Evolutionary conservation across 306 rosid genomes (phyloP).

Genomic region (Styphnolobium japonicum): DNA sequence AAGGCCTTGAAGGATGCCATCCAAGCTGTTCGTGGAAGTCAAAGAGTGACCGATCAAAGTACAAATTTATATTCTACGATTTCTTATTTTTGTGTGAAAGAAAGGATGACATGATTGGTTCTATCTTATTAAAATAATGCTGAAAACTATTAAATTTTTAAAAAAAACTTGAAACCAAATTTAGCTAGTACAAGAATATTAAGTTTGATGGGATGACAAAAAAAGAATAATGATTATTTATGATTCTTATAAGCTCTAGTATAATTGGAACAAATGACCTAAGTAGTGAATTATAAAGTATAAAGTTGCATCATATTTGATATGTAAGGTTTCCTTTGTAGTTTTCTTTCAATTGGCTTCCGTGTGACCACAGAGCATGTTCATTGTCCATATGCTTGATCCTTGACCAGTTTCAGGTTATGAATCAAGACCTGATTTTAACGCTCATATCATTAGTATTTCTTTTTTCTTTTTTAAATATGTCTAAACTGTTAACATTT

Average conservation of each 20-base stretch:
- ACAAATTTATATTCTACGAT: constrained; percentile 22
- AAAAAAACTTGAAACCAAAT: neutral
- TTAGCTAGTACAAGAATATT: neutral
- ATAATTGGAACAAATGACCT: neutral
- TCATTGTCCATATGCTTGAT: neutral
- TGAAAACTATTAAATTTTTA: neutral
- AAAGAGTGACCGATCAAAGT: constrained; percentile 94
- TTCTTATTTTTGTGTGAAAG: neutral
- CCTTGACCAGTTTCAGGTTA: constrained; percentile 13
- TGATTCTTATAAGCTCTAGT: constrained; percentile 2
- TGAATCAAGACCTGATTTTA: neutral
- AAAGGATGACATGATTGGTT: neutral
- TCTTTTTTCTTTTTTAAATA: neutral
- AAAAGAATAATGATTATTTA: neutral
- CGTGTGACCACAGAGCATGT: neutral
- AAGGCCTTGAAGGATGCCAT: constrained; percentile 81
- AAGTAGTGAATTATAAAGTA: neutral
- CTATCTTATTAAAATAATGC: neutral
- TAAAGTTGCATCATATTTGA: neutral
- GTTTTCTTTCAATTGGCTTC: constrained; percentile 7
- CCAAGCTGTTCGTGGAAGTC: constrained; percentile 82
- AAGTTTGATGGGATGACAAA: constrained; percentile 3
- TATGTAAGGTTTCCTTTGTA: neutral
- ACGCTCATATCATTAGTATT: neutral
- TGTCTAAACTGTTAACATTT: neutral